Evolutionary conservation across 257 asterid species (phyloP).

Genomic region (Petunia secreta): DNA sequence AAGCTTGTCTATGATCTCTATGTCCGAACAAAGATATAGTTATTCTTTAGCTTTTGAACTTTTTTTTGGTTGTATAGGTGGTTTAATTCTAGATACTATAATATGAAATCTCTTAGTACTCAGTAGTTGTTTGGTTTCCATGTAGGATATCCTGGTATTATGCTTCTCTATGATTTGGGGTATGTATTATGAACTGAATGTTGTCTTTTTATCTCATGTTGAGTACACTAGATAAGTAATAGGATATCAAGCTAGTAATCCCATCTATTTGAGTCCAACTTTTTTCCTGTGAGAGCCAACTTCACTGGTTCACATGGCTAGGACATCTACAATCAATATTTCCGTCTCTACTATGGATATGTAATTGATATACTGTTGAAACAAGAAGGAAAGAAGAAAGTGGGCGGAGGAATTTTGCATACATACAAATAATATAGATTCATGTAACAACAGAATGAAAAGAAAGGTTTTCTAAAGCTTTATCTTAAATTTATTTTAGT

Average conservation of each 20-base stretch:
- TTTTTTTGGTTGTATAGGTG: background rate
- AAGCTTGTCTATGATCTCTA: background rate
- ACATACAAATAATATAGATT: too few species aligned
- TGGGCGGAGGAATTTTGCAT: background rate
- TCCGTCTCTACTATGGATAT: background rate
- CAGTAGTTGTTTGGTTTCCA: background rate
- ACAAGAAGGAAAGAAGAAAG: background rate
- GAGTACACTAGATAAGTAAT: background rate
- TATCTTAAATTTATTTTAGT: background rate
- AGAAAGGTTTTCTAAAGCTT: background rate
- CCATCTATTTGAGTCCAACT: background rate
- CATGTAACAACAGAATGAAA: background rate
- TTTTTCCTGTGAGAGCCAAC: background rate
- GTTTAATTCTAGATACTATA: background rate
- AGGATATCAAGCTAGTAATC: background rate
- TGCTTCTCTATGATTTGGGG: background rate
- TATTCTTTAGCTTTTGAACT: background rate
- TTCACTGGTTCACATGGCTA: background rate
- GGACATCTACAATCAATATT: background rate
- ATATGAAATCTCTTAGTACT: background rate
- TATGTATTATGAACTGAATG: slow-evolving; percentile 3
- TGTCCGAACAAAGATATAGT: background rate
- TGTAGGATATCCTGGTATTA: background rate
- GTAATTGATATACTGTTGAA: background rate
- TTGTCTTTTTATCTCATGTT: background rate